Evolutionary conservation across 2,329 filamentous ascomycete genomes (phyloP), one percentile per base, ranked within the genome.

Genomic region (Talaromyces sp.): DNA sequence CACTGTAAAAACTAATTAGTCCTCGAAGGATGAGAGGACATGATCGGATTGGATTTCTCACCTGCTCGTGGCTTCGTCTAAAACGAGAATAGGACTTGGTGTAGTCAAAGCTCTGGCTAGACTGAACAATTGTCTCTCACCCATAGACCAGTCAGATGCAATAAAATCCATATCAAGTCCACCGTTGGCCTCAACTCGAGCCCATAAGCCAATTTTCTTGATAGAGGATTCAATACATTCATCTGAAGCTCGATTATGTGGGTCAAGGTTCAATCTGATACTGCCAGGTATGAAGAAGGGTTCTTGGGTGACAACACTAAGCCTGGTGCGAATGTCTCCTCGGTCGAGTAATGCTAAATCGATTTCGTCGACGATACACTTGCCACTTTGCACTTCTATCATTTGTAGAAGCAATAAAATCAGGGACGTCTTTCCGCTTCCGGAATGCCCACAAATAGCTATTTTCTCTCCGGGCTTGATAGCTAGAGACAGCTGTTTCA

Each of bases 121-220:
- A 67, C 83, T 86, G 68, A 90, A 87, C 0, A 90, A 79, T 70
- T 90, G 88, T 52, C 82, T 82, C 72, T 90, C 87, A 0, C 88
- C 88, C 41, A 83, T 81, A 5, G 81, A 84, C 10, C 87, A 77
- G 61, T 80, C 77, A 10, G 83, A 79, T 1, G 80, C 75, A 15
- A 78, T 77, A 67, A 88, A 80, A 0, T 75, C 71, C 3, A 75
- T 73, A 66, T 78, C 73, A 2, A 82, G 70, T 9, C 71, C 75
- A 27, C 45, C 62, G 10, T 60, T 37, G 8, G 10, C 78, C 78
- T 63, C 77, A 74, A 64, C 75, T 73, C 64, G 75, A 39, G 43
- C 59, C 69, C 74, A 76, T 7, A 80, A 69, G 17, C 78, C 72
- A 15, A 81, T 76, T 35, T 72, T 72, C 62, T 71, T 70, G 33